These are phyloP conservation scores for Ganoderma sp. DNA, from an alignment of 1,284 basidiomycete species.

Conservation along the genomic window DNA sequence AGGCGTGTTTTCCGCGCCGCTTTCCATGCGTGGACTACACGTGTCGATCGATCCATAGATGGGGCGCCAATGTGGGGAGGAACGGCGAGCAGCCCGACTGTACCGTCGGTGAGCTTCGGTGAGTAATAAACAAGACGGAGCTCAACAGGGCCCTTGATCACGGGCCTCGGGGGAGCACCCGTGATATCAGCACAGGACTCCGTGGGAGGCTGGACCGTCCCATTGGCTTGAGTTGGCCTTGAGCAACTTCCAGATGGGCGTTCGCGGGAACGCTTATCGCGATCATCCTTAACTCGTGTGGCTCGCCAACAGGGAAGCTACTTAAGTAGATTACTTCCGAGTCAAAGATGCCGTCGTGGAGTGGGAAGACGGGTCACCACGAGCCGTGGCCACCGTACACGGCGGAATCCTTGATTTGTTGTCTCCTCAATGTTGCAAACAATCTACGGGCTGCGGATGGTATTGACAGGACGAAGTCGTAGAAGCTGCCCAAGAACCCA, in stretches of 20 bases:
- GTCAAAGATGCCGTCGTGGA: background rate
- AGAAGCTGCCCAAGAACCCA: background rate
- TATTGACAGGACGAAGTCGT: background rate
- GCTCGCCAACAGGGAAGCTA: background rate
- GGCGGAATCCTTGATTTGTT: background rate
- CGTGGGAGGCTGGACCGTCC: slow-evolving; percentile 7
- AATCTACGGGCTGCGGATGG: background rate
- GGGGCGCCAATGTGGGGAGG: slow-evolving; percentile 15
- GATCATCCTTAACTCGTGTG: background rate
- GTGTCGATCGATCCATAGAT: slow-evolving; percentile 33
- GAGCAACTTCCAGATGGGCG: background rate
- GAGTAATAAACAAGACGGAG: slow-evolving; percentile 10
- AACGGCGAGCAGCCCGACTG: slow-evolving; percentile 17
- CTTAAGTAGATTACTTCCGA: background rate
- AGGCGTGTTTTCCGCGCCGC: slow-evolving; percentile 32
- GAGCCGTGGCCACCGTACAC: background rate
- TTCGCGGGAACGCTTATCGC: slow-evolving; percentile 11
- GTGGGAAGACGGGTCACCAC: background rate
- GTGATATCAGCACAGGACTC: slow-evolving; percentile 5
- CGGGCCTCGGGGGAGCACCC: slow-evolving; percentile 5
- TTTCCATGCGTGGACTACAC: slow-evolving; percentile 32
- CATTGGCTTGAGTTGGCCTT: background rate
- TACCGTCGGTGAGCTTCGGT: slow-evolving; percentile 8
- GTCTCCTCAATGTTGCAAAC: background rate
- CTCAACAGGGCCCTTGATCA: slow-evolving; percentile 5